Conservation (phyloP, 2,329 filamentous ascomycete genomes). For the Chaetomium sp. region DNA sequence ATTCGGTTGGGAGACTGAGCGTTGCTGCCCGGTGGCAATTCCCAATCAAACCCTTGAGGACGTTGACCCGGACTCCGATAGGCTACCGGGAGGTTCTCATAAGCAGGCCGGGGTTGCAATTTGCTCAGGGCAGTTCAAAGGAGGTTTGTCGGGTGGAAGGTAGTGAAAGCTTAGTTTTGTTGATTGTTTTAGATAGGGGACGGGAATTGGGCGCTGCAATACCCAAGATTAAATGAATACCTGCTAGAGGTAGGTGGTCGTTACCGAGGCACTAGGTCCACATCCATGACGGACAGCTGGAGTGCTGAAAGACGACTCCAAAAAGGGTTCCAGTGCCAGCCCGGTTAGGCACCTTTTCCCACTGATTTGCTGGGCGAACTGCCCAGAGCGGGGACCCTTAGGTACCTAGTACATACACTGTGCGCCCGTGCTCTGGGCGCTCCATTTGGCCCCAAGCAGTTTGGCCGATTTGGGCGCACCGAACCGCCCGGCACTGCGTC, state of each 20-base stretch:
- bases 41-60: background rate
- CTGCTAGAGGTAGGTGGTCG: too few relatives aligned
- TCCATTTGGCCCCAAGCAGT: constrained; percentile 18
- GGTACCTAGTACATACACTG: background rate
- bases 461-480: constrained; percentile 31
- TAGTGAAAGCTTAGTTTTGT: background rate
- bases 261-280: background rate
- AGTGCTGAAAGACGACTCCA: background rate
- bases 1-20: constrained; percentile 8
- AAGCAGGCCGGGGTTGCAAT: background rate
- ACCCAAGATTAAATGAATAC: too few relatives aligned
- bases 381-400: background rate
- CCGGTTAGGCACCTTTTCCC: background rate
- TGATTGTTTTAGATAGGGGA: background rate
- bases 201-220: background rate
- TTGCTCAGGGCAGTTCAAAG: background rate
- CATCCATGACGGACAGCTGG: background rate
- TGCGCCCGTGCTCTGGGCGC: constrained; percentile 11
- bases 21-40: constrained; percentile 16
- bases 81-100: background rate
- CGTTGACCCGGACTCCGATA: background rate
- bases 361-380: background rate
- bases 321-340: background rate
- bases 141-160: background rate
- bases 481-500: constrained; percentile 9